phyloP scores from a whole-genome alignment of 1,284 basidiomycete species.

The Rhodotorula sp. region DNA sequence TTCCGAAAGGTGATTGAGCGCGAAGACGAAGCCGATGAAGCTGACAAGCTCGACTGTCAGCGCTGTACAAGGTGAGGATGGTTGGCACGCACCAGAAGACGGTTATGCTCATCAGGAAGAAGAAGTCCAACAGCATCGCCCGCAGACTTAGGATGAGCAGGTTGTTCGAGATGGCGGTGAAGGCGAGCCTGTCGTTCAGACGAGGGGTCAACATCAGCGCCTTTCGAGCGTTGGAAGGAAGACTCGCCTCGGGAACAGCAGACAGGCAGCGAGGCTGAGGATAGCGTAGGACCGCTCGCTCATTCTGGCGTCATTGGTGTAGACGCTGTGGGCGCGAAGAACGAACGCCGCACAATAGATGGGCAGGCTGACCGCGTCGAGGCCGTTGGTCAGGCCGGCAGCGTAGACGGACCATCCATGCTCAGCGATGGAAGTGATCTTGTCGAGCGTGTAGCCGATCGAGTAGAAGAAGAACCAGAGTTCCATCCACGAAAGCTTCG shows the following conservation, averaged over 20 bases:
- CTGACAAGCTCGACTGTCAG: not conserved
- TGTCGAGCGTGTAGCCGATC: conserved; percentile 46
- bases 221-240: not conserved
- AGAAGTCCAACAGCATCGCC: conserved; percentile 50
- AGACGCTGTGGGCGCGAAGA: conserved; percentile 46
- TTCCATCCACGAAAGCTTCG: conserved; percentile 25
- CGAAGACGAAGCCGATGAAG: conserved; percentile 41
- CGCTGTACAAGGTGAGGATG: too few relatives aligned
- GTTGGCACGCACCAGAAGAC: conserved; percentile 35
- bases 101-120: conserved; percentile 46
- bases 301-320: conserved; percentile 37
- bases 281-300: conserved; percentile 48
- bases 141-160: conserved; percentile 50
- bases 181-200: conserved; percentile 45
- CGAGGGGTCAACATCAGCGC: conserved; percentile 2
- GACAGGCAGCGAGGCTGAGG: conserved; percentile 47
- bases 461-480: conserved; percentile 46
- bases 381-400: conserved; percentile 48
- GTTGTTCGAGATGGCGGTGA: conserved; percentile 50
- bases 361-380: conserved; percentile 47
- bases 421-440: conserved; percentile 41
- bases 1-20: conserved; percentile 40
- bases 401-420: conserved; percentile 47
- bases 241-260: conserved; percentile 46
- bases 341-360: conserved; percentile 48